Conservation (phyloP, 1,284 basidiomycete genomes). For the Rhodotorula glutinis region DNA sequence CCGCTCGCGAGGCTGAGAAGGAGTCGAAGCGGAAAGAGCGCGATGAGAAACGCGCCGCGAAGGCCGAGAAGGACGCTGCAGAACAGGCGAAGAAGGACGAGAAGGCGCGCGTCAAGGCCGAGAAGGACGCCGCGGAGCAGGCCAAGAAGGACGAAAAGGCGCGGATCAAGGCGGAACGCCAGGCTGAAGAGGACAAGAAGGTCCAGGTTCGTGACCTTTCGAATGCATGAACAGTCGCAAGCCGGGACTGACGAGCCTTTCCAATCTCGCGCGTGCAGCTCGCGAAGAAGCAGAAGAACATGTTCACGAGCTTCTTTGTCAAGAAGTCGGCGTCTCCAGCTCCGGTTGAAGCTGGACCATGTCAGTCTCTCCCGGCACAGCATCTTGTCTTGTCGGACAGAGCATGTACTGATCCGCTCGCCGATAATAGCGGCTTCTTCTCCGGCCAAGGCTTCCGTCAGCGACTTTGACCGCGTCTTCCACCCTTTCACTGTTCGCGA, state of each 20-base stretch:
- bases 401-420: background rate
- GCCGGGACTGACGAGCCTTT: background rate
- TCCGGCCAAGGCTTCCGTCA: background rate
- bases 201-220: background rate
- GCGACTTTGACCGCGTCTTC: slow-evolving; percentile 67
- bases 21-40: slow-evolving; percentile 15
- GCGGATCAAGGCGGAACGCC: slow-evolving; percentile 8
- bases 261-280: background rate
- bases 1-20: slow-evolving; percentile 30
- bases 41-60: slow-evolving; percentile 16
- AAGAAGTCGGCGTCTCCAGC: slow-evolving; percentile 29
- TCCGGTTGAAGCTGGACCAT: slow-evolving; percentile 8
- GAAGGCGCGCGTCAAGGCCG: slow-evolving; percentile 22
- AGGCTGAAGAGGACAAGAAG: slow-evolving; percentile 23
- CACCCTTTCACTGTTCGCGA: slow-evolving; percentile 69
- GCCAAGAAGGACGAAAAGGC: slow-evolving; percentile 33
- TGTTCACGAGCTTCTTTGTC: slow-evolving; percentile 36
- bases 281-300: slow-evolving; percentile 32
- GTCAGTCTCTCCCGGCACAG: background rate
- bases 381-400: too few relatives aligned
- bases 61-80: slow-evolving; percentile 29
- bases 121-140: slow-evolving; percentile 26
- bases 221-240: too few relatives aligned
- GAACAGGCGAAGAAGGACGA: slow-evolving; percentile 29
- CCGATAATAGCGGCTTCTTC: background rate